phyloP scores from a whole-genome alignment of 2,329 filamentous ascomycete genomes.

The Ceratocystis diversiconidia region DNA sequence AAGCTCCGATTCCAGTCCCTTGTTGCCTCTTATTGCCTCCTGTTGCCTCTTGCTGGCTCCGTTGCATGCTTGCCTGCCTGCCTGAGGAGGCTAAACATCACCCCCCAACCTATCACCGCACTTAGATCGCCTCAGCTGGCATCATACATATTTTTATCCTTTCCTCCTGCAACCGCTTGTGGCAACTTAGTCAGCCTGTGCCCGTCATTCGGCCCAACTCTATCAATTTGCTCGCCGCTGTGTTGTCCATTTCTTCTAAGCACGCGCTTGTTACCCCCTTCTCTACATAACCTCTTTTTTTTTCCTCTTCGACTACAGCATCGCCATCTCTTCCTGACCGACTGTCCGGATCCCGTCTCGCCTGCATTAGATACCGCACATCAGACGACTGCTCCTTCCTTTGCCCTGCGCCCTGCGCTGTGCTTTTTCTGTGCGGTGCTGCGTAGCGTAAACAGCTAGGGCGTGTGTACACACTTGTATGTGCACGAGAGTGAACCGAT shows the following conservation, averaged over 20 bases:
- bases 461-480: background rate
- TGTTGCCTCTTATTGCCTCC: no score
- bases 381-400: conserved; percentile 3
- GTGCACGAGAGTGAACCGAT: background rate
- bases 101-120: background rate
- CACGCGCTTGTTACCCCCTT: no score
- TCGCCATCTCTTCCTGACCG: background rate
- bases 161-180: background rate
- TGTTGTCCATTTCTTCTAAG: no score
- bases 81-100: no score
- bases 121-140: background rate
- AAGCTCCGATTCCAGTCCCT: no score
- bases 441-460: background rate
- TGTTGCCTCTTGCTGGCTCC: no score
- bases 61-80: no score
- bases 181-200: background rate
- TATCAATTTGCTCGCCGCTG: no score
- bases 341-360: background rate
- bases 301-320: background rate
- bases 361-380: background rate
- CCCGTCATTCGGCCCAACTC: background rate
- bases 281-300: background rate
- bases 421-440: background rate
- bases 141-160: background rate
- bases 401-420: conserved; percentile 1